phyloP scores from a whole-genome alignment of 371 early-diverging fungal genomes.

The Mucor indicus region DNA sequence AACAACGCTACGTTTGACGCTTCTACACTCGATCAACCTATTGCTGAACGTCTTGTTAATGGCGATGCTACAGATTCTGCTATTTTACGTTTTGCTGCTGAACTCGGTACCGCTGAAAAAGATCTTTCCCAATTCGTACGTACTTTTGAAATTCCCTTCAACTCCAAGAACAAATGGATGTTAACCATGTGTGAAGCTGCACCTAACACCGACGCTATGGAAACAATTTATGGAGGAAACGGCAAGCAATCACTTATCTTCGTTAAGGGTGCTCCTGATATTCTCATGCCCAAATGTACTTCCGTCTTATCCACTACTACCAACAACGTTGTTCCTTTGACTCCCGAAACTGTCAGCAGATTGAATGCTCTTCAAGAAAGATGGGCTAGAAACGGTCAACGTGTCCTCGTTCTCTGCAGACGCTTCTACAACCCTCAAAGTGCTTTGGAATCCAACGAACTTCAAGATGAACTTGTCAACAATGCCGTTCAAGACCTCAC shows the following conservation, averaged over 20 bases:
- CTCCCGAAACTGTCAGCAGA: constrained; percentile 20
- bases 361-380: constrained; percentile 42
- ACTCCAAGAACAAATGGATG: constrained; percentile 59
- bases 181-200: constrained; percentile 59
- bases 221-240: constrained; percentile 10
- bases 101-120: constrained; percentile 29
- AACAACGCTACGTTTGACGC: constrained; percentile 60
- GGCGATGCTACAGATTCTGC: constrained; percentile 80
- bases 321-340: constrained; percentile 39
- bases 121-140: not conserved
- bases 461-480: constrained; percentile 4
- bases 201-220: constrained; percentile 15
- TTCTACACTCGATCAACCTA: constrained; percentile 31
- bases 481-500: constrained; percentile 34
- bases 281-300: constrained; percentile 53
- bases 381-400: constrained; percentile 60
- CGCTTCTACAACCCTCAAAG: constrained; percentile 20
- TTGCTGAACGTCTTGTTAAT: constrained; percentile 47
- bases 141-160: constrained; percentile 61
- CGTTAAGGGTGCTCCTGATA: constrained; percentile 78
- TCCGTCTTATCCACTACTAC: constrained; percentile 28
- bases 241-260: constrained; percentile 28
- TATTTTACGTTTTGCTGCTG: constrained; percentile 56
- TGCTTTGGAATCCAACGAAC: constrained; percentile 2
- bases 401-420: constrained; percentile 58